A percentile compares a stretch with the other conserved stretches of the same genome.
phyloP scores from a whole-genome alignment of 148 eudicot species.

The Heliamphora exappendiculata region DNA sequence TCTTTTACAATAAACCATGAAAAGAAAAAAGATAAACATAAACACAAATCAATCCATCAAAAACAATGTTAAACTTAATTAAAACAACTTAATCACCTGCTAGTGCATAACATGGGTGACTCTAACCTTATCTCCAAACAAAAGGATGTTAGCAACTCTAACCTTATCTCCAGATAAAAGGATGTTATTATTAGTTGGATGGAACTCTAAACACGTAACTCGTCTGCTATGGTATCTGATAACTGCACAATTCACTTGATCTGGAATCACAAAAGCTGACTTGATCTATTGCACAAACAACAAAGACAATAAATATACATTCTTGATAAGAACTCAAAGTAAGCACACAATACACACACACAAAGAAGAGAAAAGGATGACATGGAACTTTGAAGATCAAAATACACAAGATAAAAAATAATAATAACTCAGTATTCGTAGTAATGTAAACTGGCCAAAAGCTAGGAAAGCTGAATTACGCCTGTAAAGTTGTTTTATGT shows the following conservation, averaged over 20 bases:
- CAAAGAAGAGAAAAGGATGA: neutral
- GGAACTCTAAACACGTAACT: conserved; percentile 93
- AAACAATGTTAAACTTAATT: neutral
- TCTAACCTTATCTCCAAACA: conserved; percentile 95
- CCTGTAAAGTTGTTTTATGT: neutral
- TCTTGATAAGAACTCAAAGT: neutral
- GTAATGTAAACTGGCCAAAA: neutral
- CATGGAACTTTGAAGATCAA: neutral
- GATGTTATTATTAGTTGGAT: conserved; percentile 73
- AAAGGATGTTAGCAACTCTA: conserved; percentile 50
- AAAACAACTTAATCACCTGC: neutral
- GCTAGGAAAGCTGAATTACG: neutral
- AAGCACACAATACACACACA: neutral
- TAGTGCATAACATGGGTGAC: neutral
- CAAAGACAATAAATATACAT: neutral
- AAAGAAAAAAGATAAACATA: neutral
- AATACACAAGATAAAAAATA: neutral
- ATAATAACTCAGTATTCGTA: neutral
- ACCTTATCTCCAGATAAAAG: conserved; percentile 98
- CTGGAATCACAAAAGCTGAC: conserved; percentile 72
- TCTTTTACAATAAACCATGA: conserved; percentile 32
- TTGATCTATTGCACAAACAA: conserved; percentile 41
- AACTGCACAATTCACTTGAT: conserved; percentile 78
- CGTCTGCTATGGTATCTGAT: conserved; percentile 89
- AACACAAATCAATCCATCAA: neutral